Percentiles rank a stretch among this genome's conserved stretches.
Evolutionary conservation across 2,329 filamentous ascomycete genomes (phyloP).

Genomic region (Trichoderma lentiforme): DNA sequence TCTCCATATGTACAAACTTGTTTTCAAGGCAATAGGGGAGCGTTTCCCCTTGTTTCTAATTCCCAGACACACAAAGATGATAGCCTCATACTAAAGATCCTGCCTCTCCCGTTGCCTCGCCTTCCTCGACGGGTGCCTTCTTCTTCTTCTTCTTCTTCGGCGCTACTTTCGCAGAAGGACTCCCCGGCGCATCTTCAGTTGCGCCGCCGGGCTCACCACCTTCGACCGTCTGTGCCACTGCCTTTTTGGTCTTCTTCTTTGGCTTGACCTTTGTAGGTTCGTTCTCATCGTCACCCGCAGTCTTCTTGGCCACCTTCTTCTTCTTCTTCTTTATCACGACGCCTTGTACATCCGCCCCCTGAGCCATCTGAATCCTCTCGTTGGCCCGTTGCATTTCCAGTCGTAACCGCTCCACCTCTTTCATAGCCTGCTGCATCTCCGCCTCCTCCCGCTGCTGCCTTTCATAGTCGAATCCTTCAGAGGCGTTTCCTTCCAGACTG

Average conservation of each 20-base stretch:
- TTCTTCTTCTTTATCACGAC: constrained; percentile 66
- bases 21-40: too few relatives aligned
- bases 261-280: constrained; percentile 45
- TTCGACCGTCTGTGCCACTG: neutral
- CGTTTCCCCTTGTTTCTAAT: neutral
- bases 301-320: constrained; percentile 54
- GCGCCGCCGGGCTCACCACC: neutral
- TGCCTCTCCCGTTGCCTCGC: constrained; percentile 26
- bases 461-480: constrained; percentile 54
- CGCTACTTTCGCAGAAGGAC: constrained; percentile 19
- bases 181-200: neutral
- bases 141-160: constrained; percentile 51
- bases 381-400: constrained; percentile 85
- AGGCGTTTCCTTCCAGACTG: constrained; percentile 55
- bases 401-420: constrained; percentile 80
- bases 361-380: constrained; percentile 68
- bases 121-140: constrained; percentile 32
- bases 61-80: neutral
- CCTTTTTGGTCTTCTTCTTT: constrained; percentile 36
- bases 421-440: constrained; percentile 85
- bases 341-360: constrained; percentile 64
- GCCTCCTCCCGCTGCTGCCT: constrained; percentile 71
- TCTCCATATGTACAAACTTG: constrained; percentile 3
- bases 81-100: neutral
- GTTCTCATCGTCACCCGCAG: constrained; percentile 22